Percentiles rank a stretch among this genome's conserved stretches.
phyloP scores from a whole-genome alignment of 2,329 filamentous ascomycete genomes.

The Zymoseptoria brevis region DNA sequence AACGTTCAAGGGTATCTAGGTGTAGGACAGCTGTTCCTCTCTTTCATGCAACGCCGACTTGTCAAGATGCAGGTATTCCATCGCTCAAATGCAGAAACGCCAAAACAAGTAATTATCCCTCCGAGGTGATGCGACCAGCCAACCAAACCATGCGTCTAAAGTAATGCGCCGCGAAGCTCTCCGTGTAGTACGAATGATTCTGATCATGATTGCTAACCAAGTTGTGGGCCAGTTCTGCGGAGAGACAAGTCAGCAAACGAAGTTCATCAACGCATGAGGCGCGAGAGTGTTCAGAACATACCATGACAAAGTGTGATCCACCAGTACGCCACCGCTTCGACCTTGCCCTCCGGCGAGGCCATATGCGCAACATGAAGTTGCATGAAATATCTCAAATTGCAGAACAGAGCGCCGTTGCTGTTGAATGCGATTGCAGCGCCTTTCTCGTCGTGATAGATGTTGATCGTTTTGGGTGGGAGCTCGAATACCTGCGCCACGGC shows the following conservation, averaged over 20 bases:
- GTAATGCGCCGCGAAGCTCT: constrained; percentile 71
- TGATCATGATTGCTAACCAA: constrained; percentile 69
- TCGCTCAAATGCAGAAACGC: background rate
- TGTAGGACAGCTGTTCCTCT: background rate
- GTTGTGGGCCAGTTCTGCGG: constrained; percentile 73
- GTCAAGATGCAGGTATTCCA: background rate
- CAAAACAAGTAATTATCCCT: background rate
- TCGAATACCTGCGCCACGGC: constrained; percentile 67
- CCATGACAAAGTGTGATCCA: constrained; percentile 90
- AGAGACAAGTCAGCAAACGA: background rate
- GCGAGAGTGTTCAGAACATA: background rate
- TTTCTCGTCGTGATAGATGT: constrained; percentile 76
- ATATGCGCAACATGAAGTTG: constrained; percentile 58
- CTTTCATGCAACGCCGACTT: background rate
- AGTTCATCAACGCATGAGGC: background rate
- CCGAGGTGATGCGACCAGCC: constrained; percentile 3
- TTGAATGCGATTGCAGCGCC: constrained; percentile 92
- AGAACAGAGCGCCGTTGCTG: constrained; percentile 76
- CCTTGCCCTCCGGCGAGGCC: constrained; percentile 43
- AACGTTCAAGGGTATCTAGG: background rate
- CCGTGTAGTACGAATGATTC: constrained; percentile 77
- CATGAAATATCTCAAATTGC: constrained; percentile 81
- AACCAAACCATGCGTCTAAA: constrained; percentile 58
- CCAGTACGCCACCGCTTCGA: constrained; percentile 77
- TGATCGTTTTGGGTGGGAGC: constrained; percentile 59